Conservation (phyloP, 2,329 filamentous ascomycete genomes). For the Aspergillus felis region DNA sequence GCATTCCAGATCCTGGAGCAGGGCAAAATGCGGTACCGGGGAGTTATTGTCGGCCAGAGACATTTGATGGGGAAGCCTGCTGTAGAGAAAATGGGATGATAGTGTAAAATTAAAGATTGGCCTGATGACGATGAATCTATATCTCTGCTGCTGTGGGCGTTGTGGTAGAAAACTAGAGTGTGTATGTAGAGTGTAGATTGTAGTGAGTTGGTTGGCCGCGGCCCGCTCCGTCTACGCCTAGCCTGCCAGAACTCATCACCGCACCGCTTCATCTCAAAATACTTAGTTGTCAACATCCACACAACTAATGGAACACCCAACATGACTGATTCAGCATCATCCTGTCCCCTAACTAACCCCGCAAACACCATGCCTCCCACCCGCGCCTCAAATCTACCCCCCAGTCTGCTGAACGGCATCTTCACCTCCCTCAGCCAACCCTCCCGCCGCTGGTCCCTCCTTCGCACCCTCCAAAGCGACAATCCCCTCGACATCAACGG, state of each 20-base stretch:
- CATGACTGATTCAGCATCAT: neutral
- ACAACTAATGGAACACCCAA: neutral
- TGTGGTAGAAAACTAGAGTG: neutral
- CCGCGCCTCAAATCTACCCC: constrained; percentile 8
- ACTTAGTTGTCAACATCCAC: neutral
- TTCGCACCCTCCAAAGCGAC: constrained; percentile 38
- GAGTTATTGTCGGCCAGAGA: constrained; percentile 36
- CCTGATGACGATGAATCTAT: neutral
- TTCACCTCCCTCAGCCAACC: constrained; percentile 27
- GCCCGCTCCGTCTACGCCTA: neutral
- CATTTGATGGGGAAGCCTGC: constrained; percentile 6
- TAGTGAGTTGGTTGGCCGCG: neutral
- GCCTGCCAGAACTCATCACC: neutral
- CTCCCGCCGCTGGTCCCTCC: constrained; percentile 32
- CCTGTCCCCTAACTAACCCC: neutral
- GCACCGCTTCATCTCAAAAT: neutral
- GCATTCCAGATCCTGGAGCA: constrained; percentile 44
- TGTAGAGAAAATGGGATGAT: neutral
- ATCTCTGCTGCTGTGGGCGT: too few relatives aligned
- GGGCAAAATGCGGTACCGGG: constrained; percentile 47
- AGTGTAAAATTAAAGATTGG: neutral
- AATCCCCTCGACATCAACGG: constrained; percentile 41
- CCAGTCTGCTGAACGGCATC: constrained; percentile 18
- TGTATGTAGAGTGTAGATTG: neutral
- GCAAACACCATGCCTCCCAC: neutral